Conservation (phyloP, 371 early-diverging fungal species). For the Batrachochytrium dendrobatidis region DNA sequence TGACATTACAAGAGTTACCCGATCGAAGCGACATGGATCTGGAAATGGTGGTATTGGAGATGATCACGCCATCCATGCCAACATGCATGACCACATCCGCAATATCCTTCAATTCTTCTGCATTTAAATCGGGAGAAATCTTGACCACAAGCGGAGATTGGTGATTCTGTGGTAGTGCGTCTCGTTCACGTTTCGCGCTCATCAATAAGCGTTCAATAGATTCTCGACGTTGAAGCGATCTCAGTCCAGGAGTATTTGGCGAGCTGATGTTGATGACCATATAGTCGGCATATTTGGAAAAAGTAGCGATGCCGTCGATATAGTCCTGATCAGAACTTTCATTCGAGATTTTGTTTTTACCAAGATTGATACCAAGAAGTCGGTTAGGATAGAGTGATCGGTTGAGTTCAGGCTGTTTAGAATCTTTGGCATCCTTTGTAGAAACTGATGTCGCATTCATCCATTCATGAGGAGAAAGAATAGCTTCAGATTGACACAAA, state of each 20-base stretch:
- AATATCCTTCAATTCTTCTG: constrained; percentile 61
- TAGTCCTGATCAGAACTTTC: constrained; percentile 60
- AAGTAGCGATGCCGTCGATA: constrained; percentile 53
- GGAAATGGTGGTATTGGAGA: constrained; percentile 72
- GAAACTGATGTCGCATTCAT: not conserved
- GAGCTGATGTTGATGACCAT: constrained; percentile 74
- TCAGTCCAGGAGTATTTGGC: constrained; percentile 76
- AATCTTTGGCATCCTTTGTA: constrained; percentile 11
- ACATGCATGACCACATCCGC: constrained; percentile 55
- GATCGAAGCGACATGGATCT: constrained; percentile 52
- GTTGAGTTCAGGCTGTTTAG: no score
- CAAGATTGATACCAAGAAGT: constrained; percentile 72
- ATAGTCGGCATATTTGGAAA: constrained; percentile 73
- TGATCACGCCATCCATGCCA: constrained; percentile 72
- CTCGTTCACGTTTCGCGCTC: constrained; percentile 35
- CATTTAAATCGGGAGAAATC: constrained; percentile 72
- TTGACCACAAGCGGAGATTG: constrained; percentile 72
- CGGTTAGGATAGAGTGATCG: constrained; percentile 37
- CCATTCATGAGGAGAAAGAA: not conserved
- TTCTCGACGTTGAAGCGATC: constrained; percentile 56
- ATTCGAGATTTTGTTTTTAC: constrained; percentile 71
- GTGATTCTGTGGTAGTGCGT: constrained; percentile 8
- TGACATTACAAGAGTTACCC: constrained; percentile 20
- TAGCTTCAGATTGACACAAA: not conserved
- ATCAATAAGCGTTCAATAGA: constrained; percentile 56